These are phyloP conservation scores for Candida broadrunensis DNA, from an alignment of 805 yeast genomes.

Conservation along the genomic window DNA sequence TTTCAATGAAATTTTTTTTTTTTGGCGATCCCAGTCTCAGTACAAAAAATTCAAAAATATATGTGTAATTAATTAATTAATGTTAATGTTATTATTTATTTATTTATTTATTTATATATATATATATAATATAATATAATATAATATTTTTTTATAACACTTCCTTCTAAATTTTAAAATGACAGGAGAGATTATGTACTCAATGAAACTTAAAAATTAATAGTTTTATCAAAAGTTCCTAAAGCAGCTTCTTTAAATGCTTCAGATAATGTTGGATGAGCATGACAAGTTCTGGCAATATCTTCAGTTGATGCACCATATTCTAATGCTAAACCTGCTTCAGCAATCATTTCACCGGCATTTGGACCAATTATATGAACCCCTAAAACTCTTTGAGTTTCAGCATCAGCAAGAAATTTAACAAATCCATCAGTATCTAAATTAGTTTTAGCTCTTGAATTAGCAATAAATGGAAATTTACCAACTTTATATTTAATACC, in stretches of 20 bases:
- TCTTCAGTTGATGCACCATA: conserved; percentile 99
- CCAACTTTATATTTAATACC: conserved; percentile 92
- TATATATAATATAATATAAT: too few species aligned
- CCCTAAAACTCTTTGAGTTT: conserved; percentile 94
- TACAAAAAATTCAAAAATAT: background rate
- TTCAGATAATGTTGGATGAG: conserved; percentile 97
- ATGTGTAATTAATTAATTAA: background rate
- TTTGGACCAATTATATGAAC: conserved; percentile 96
- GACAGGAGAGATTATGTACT: too few species aligned
- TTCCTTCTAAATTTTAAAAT: too few species aligned
- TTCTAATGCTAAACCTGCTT: conserved; percentile 95
- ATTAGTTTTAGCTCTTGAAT: conserved; percentile 99
- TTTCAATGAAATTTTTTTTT: background rate
- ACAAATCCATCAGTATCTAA: conserved; percentile 96
- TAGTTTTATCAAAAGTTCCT: conserved; percentile 87
- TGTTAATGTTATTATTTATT: too few species aligned
- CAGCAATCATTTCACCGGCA: conserved; percentile 99
- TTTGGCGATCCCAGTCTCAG: too few species aligned
- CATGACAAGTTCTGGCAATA: conserved; percentile 95
- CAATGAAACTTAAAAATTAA: conserved; percentile 83
- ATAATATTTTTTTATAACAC: too few species aligned
- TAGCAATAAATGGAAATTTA: conserved; percentile 97
- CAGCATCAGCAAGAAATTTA: conserved; percentile 92
- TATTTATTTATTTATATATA: too few species aligned
- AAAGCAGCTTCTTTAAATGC: conserved; percentile 98